Evolutionary conservation across 2,329 filamentous ascomycete genomes (phyloP), one percentile per base, ranked within the genome.

Genomic region (Apiospora rasikravindrae): DNA sequence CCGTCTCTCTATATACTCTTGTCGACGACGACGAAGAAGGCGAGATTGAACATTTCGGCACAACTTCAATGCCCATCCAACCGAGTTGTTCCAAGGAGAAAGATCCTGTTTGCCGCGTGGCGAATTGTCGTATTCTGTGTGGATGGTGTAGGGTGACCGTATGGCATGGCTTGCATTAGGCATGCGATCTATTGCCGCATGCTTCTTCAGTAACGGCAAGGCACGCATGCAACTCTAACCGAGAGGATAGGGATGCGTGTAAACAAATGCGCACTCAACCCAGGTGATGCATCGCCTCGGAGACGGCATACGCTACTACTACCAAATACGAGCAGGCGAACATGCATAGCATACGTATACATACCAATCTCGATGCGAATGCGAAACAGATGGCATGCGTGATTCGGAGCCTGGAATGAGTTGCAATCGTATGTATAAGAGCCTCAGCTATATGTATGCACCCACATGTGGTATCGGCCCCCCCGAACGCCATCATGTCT

Each of bases 361-460:
- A 42, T 42, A 10, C 10, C 40, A 42, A 42, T 42, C 40, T 42
- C 40, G 1, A 42, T 42, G 40, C 40, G 40, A 42, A 42, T 14
- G 40, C 40, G 40, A 10, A 42, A 42, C 40, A 10, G 40, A 42
- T 42, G 40, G 40, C 40, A 42, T 42, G 40, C 40, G 40, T 14
- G 13, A 42, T 42, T 42, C 40, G 22, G 22, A 19, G 19, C 8
- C 6, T n/a, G n/a, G 49, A 51, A 51, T 11, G 11, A 24, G 24
- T 51, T 51, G 11, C 49, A 51, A 51, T 26, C 11, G 13, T 14
- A 24, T 51, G 11, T 51, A 64, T 64, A 64, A 40, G 57, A 40
- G 57, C 57, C 57, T 64, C 57, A 64, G 33, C 57, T 64, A 64
- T 64, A 64, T 29, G 22, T 22, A 61, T 61, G 29, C 26, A 33